Evolutionary conservation across 2,329 filamentous ascomycete genomes (phyloP).

Genomic region (Sporothrix protearum): DNA sequence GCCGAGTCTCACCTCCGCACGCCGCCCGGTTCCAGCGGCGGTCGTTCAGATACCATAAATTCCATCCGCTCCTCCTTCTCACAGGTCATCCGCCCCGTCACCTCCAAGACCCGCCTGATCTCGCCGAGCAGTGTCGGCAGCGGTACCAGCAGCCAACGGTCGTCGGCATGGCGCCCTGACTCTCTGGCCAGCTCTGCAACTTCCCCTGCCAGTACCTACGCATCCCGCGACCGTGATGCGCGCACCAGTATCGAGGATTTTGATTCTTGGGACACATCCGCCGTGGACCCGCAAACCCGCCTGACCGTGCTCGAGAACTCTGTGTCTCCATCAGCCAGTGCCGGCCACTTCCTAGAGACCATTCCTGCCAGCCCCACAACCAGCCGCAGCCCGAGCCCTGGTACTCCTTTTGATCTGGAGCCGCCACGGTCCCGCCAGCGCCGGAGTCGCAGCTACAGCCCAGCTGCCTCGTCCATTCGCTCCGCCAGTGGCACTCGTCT

Average conservation of each 20-base stretch:
- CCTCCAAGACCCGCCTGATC: slow-evolving; percentile 55
- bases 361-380: slow-evolving; percentile 64
- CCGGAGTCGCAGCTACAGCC: slow-evolving; percentile 53
- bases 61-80: slow-evolving; percentile 50
- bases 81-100: slow-evolving; percentile 51
- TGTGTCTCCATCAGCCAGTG: slow-evolving; percentile 37
- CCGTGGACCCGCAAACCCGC: slow-evolving; percentile 59
- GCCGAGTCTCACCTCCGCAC: slow-evolving; percentile 38
- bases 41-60: slow-evolving; percentile 45
- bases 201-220: slow-evolving; percentile 26
- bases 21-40: slow-evolving; percentile 45
- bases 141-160: slow-evolving; percentile 28
- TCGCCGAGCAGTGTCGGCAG: slow-evolving; percentile 33
- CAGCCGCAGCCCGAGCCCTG: slow-evolving; percentile 64
- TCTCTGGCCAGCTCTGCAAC: slow-evolving; percentile 46
- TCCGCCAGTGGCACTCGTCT: slow-evolving; percentile 21
- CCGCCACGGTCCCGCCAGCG: slow-evolving; percentile 42
- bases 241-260: slow-evolving; percentile 55
- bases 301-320: slow-evolving; percentile 54
- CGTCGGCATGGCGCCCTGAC: slow-evolving; percentile 39
- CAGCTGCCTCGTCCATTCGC: slow-evolving; percentile 34
- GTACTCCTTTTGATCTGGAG: slow-evolving; percentile 55
- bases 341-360: slow-evolving; percentile 60
- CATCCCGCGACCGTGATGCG: slow-evolving; percentile 32
- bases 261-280: slow-evolving; percentile 71